Conservation (phyloP, 176 grass and related monocot genomes). For the Dendrocalamus sinicus region DNA sequence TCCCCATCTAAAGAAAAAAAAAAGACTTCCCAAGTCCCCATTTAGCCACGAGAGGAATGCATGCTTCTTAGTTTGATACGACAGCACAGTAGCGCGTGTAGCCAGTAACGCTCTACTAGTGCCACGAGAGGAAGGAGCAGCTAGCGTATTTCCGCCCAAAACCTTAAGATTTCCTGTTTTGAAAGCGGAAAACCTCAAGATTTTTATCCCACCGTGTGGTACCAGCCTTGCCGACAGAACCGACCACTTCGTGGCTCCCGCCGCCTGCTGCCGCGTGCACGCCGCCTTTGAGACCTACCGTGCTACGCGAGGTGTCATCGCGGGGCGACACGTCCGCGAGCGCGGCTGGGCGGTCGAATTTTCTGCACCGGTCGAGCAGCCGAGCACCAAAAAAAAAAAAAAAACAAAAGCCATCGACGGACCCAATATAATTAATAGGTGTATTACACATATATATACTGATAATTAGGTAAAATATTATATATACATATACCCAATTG, state of each 20-base stretch:
- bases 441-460: too few species aligned
- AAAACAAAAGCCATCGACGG: too few species aligned
- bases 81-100: not conserved
- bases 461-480: too few species aligned
- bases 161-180: not conserved
- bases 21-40: too few species aligned
- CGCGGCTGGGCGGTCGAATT: not conserved
- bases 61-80: not conserved
- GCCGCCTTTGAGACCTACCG: not conserved
- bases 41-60: not conserved
- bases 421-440: too few species aligned
- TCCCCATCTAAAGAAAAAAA: not conserved
- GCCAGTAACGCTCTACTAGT: too few species aligned
- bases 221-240: too few species aligned
- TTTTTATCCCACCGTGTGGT: not conserved
- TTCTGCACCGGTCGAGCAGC: not conserved
- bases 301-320: not conserved
- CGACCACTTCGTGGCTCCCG: not conserved
- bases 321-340: not conserved
- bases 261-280: slow-evolving; percentile 30
- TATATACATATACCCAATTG: too few species aligned
- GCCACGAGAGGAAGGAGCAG: not conserved
- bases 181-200: too few species aligned
- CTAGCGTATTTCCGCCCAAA: not conserved
- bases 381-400: not conserved